phyloP scores from a whole-genome alignment of 805 yeast species.

The Sugiyamaella marilandica region DNA sequence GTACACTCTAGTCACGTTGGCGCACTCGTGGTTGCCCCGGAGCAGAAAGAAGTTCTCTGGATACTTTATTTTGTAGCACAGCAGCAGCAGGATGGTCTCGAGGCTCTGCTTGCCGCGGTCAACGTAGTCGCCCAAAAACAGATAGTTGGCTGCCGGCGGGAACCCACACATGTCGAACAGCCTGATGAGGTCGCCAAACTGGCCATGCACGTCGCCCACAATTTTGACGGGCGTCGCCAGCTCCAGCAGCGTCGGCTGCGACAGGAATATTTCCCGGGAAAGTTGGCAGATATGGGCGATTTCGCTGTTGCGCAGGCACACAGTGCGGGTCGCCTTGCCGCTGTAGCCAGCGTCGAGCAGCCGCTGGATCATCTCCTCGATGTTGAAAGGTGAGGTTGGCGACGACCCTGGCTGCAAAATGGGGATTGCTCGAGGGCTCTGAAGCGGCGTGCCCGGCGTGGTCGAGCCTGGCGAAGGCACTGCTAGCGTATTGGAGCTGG shows the following conservation, averaged over 20 bases:
- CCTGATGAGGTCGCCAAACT: conserved; percentile 84
- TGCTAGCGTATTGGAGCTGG: conserved; percentile 24
- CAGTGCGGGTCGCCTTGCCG: conserved; percentile 85
- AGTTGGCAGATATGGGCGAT: conserved; percentile 80
- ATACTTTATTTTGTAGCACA: conserved; percentile 92
- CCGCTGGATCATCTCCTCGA: conserved; percentile 87
- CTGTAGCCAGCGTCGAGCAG: conserved; percentile 93
- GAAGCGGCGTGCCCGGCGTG: conserved; percentile 20
- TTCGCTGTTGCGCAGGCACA: conserved; percentile 86
- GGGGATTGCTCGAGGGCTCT: conserved; percentile 14
- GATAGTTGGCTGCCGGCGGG: conserved; percentile 89
- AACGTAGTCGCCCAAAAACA: conserved; percentile 94
- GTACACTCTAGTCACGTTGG: conserved; percentile 92
- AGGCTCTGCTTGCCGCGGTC: conserved; percentile 96
- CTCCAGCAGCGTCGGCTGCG: conserved; percentile 87
- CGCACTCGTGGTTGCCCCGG: conserved; percentile 97
- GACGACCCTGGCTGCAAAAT: conserved; percentile 12
- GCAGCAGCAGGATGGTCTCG: conserved; percentile 80
- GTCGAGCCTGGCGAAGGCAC: conserved; percentile 19
- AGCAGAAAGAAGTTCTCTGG: conserved; percentile 93
- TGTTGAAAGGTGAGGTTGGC: conserved; percentile 37
- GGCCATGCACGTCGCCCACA: conserved; percentile 96
- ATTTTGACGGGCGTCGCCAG: conserved; percentile 81
- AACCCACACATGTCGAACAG: conserved; percentile 94
- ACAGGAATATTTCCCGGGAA: conserved; percentile 82